Base-by-base conservation (phyloP, 306 rosid species). In the Mucuna pruriens region DNA sequence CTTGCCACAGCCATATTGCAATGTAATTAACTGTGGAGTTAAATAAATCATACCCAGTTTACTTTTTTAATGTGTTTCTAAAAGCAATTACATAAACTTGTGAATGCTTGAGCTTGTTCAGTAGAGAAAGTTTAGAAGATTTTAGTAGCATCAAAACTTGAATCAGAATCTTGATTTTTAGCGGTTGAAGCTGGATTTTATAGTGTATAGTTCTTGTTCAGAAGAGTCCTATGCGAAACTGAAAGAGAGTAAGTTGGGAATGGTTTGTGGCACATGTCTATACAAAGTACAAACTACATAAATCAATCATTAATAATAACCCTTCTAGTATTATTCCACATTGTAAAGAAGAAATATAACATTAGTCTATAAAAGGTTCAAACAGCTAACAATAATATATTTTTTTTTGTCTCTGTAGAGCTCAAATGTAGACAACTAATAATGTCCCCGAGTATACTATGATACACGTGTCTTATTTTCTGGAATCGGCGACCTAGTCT, bases 51-150 rank as follows among this genome's bases (percentile, higher is more conserved):
- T 76, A 9, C 57, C 17, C 78, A 66, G 13, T 60, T 7, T 42
- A 42, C 76, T 64, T 25, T 19, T 55, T 39, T 70, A 4, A 11
- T 81, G 46, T 80, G 79, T 63, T 62, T 39, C 31, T 48, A 17
- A 75, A 75, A 40, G 54, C 40, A 42, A 61, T 55, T 31, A 13
- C 49, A 29, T 68, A 38, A 31, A 66, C 39, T 44, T 51, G 62
- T 48, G 75, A 72, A 46, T 80, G 79, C 36, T 26, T 48, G 54
- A 79, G 25, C 67, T 75, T 67, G 67, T 57, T 58, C 67, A 38
- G 17, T 58, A 33, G 9, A 10, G 38, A 61, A 62, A 62, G 33
- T 7, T 58, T 60, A 8, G 34, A 62, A 22, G 38, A 0, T 45
- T 15, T 55, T 17, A 54, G 66, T 6, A 58, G 23, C 49, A 54